A percentile compares a stretch with the other conserved stretches of the same genome.
phyloP scores from a whole-genome alignment of 2,329 filamentous ascomycete species.

The Penicillium concentricum region DNA sequence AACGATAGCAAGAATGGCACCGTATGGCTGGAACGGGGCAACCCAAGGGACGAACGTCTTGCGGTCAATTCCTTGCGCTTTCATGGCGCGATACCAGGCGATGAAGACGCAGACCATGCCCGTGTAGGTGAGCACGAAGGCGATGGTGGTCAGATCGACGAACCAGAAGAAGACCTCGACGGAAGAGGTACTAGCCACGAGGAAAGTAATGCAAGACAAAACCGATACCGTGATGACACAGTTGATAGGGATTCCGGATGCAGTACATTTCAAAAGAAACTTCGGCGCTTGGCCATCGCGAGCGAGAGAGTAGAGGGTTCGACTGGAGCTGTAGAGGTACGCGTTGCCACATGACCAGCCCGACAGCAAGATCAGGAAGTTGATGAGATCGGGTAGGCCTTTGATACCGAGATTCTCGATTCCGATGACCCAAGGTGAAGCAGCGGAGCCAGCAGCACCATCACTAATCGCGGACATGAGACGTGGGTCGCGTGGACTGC shows the following conservation, averaged over 20 bases:
- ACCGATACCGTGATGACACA: slow-evolving; percentile 64
- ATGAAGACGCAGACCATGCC: slow-evolving; percentile 69
- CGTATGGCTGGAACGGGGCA: slow-evolving; percentile 66
- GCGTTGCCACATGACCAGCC: slow-evolving; percentile 70
- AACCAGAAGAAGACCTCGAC: slow-evolving; percentile 71
- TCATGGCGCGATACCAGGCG: slow-evolving; percentile 67
- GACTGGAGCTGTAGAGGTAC: slow-evolving; percentile 56
- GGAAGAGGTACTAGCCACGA: slow-evolving; percentile 63
- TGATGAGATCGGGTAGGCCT: slow-evolving; percentile 69
- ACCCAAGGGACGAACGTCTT: slow-evolving; percentile 65
- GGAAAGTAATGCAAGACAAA: slow-evolving; percentile 68
- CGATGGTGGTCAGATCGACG: slow-evolving; percentile 54
- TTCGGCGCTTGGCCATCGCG: slow-evolving; percentile 53
- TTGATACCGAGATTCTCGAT: slow-evolving; percentile 64
- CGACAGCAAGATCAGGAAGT: slow-evolving; percentile 70
- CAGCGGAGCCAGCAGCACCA: slow-evolving; percentile 62
- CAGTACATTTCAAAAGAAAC: slow-evolving; percentile 59
- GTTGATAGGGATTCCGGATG: slow-evolving; percentile 66
- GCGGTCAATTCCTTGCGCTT: slow-evolving; percentile 66
- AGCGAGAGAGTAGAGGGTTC: slow-evolving; percentile 49
- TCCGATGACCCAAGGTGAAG: slow-evolving; percentile 71
- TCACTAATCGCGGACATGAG: slow-evolving; percentile 59
- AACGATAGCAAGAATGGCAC: slow-evolving; percentile 61
- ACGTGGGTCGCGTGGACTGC: slow-evolving; percentile 62
- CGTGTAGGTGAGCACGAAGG: slow-evolving; percentile 49